These are phyloP conservation scores for Auricularia cornea DNA, from an alignment of 768 basidiomycete genomes.

Conservation along the genomic window DNA sequence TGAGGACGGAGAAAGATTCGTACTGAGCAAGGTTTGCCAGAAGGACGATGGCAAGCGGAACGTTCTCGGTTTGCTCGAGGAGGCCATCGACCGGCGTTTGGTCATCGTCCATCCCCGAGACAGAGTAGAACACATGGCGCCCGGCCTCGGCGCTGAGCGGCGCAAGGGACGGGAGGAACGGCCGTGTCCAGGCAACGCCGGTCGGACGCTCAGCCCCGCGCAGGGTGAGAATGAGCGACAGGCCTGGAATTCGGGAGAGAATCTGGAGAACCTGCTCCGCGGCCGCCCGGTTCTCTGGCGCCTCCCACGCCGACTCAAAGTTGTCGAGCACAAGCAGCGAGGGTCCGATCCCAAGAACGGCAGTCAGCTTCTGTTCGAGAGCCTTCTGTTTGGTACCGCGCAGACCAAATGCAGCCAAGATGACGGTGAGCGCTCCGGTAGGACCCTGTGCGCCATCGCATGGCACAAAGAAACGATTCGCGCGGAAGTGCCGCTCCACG, in stretches of 20 bases:
- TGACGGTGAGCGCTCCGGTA: not conserved
- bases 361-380: not conserved
- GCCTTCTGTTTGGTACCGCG: not conserved
- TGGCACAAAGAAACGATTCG: constrained; percentile 24
- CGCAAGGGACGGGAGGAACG: not conserved
- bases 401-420: not conserved
- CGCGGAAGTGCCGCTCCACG: constrained; percentile 17
- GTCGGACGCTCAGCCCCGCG: not conserved
- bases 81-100: not conserved
- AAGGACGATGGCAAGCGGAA: not conserved
- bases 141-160: not conserved
- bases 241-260: not conserved
- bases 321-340: not conserved
- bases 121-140: not conserved
- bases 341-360: constrained; percentile 11
- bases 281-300: not conserved
- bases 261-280: not conserved
- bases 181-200: not conserved
- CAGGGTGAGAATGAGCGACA: not conserved
- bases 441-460: constrained; percentile 15
- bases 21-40: not conserved
- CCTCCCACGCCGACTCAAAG: not conserved
- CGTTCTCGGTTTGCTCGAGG: not conserved
- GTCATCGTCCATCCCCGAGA: not conserved
- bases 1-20: not conserved